Evolutionary conservation across 139 green algal genomes (phyloP), one percentile per base, ranked within the genome.

Genomic region (Diplosphaera chodatii): DNA sequence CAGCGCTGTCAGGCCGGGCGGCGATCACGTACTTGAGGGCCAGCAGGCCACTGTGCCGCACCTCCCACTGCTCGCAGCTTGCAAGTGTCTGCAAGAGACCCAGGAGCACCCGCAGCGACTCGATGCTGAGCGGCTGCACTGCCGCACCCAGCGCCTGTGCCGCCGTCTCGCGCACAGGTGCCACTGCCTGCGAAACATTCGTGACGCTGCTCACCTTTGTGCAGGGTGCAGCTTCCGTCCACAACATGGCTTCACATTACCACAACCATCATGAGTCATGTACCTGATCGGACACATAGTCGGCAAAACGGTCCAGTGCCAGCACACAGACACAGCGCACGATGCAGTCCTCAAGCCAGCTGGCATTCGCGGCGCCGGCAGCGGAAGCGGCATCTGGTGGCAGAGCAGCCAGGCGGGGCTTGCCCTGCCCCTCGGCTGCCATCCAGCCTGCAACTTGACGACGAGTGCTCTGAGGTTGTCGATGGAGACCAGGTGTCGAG

Each of bases 11-110:
- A 15, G 77, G 66, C 1, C 84, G 75, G 8, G 85, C 88, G 4
- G 90, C 91, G 66, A 97, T 63, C 55, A 95, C 48, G 76, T 97
- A 98, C 85, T 96, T 97, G 59, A 97, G 76, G n/a, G 89, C 91
- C 37, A 93, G 83, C 74, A 97, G 82, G 62, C 85, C 86, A 3
- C 87, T 87, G 76, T 94, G 89, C 62, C 84, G 76, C 56, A 90
- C 86, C 69, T 90, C 77, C 81, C 80, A 87, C 63, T 81, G 66
- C 15, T 48, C 33, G 25, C 83, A 65, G 28, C 65, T 34, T 72
- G 80, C 68, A 73, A 95, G 84, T 78, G 86, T 70, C 23, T 74
- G 55, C 75, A 96, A 78, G 69, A 88, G 68, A 27, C 25, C 27
- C 69, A 93, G 69, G 72, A 93, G 71, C 3, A n/a, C 28, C 22